Base-by-base conservation (phyloP, 208 protist genomes). In the Jaenimonas drosophilae region DNA sequence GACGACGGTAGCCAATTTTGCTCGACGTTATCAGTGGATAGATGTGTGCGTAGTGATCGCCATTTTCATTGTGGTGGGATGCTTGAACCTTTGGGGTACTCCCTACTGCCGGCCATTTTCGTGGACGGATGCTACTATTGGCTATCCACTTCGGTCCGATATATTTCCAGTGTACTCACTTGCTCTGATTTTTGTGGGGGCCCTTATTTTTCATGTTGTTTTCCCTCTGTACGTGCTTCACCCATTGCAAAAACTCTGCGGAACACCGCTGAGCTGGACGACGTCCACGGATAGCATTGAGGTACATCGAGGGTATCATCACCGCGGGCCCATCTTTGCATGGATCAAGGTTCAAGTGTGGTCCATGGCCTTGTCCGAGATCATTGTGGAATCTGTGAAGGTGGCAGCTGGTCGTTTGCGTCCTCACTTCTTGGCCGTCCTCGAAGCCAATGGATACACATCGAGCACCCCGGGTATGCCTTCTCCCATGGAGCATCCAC, bases 391-490 rank as follows among this genome's bases (percentile, higher is more conserved):
- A 21, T 11, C 81, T 3, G 21, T 83, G 2, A 89, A 92, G 54
- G 21, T 92, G 9, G 81, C 77, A 48, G 84, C 86, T n/a, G 92
- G 94, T 6, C 68, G 94, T 7, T 77, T 93, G 19, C 73, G 94
- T 0, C 94, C 94, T 12, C 84, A 96, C 70, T 97, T 83, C 59
- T 48, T 88, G 5, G 27, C 28, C 17, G 7, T 5, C 5, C 30
- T 30, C 47, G 11, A 16, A n/a, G n/a, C n/a, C 24, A 26, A 7
- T 43, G 49, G 32, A 36, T 21, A 42, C 19, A n/a, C 29, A 29
- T 23, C 7, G 21, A 16, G 16, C 28, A 41, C 32, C 33, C 11
- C 14, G 11, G n/a, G 3, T 3, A 32, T 61, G 11, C 70, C 70
- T 16, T 39, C 42, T 39, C 75, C 75, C 7, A 36, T 53, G 21